Percentiles rank a stretch among this genome's conserved stretches.
phyloP scores from a whole-genome alignment of 495 filamentous ascomycete species.

The Penicillium antarcticum region DNA sequence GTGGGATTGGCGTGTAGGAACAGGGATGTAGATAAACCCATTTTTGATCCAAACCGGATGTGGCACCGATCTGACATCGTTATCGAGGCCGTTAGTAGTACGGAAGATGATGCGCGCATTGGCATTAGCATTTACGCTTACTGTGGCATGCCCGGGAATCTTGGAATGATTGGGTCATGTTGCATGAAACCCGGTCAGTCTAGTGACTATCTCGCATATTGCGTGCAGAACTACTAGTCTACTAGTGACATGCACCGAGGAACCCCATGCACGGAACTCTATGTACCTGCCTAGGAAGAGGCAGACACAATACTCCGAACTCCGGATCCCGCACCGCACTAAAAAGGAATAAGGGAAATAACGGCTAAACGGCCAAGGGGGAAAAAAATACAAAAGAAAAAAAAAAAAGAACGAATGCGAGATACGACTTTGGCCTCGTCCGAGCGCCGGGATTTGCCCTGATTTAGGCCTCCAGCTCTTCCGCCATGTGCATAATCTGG shows the following conservation, averaged over 20 bases:
- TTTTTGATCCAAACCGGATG: neutral
- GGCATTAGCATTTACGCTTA: neutral
- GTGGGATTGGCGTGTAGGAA: neutral
- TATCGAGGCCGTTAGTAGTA: slow-evolving; percentile 5
- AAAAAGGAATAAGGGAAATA: neutral
- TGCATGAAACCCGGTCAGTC: neutral
- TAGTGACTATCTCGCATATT: neutral
- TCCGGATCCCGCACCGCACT: too few species aligned
- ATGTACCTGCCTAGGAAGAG: too few species aligned
- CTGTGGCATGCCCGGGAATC: neutral
- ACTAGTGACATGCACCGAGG: too few species aligned
- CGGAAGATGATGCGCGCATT: neutral
- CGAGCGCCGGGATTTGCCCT: slow-evolving; percentile 1
- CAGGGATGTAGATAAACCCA: neutral
- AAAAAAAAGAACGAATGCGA: neutral
- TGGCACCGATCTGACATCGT: slow-evolving; percentile 13
- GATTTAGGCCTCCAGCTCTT: neutral
- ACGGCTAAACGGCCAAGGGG: neutral
- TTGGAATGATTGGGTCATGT: neutral
- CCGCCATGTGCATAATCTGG: too few species aligned
- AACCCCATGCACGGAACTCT: too few species aligned
- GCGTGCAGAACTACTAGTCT: neutral
- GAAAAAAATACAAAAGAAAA: neutral
- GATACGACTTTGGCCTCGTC: slow-evolving; percentile 2
- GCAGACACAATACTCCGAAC: too few species aligned